Conservation (phyloP, 1,284 basidiomycete genomes). For the Ganoderma meredithae region DNA sequence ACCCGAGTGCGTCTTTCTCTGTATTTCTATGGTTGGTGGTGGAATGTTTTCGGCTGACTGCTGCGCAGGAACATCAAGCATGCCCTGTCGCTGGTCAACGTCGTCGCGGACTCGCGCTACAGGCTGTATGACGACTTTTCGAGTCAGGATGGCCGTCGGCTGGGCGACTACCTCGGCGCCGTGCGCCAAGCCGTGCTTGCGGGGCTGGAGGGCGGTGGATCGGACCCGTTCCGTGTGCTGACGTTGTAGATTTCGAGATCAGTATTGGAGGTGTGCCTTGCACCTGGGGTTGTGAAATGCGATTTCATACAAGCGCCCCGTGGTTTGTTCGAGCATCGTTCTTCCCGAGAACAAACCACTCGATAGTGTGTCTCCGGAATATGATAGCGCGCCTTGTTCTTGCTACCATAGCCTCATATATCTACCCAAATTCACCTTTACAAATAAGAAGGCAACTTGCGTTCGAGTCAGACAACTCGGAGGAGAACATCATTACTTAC, state of each 20-base stretch:
- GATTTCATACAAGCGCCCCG: not conserved
- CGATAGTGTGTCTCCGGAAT: no score
- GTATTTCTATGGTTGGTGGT: not conserved
- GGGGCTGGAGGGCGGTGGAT: slow-evolving; percentile 75
- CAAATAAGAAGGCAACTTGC: no score
- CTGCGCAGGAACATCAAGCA: slow-evolving; percentile 78
- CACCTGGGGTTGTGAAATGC: not conserved
- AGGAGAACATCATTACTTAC: no score
- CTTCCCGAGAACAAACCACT: no score
- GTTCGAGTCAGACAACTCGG: no score
- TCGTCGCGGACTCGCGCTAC: slow-evolving; percentile 90
- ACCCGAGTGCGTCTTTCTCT: slow-evolving; percentile 60
- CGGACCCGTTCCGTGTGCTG: slow-evolving; percentile 71
- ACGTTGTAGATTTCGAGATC: slow-evolving; percentile 20
- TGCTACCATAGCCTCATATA: not conserved
- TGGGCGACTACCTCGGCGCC: slow-evolving; percentile 77
- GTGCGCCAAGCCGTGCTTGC: slow-evolving; percentile 76
- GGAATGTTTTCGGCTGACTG: not conserved
- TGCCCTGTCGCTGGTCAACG: slow-evolving; percentile 79
- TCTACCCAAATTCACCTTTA: no score
- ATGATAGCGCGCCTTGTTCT: not conserved
- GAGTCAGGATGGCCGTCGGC: slow-evolving; percentile 57
- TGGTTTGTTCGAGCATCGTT: no score
- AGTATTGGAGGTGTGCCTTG: not conserved
- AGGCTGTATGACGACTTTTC: slow-evolving; percentile 90